A percentile compares a stretch with the other conserved stretches of the same genome.
phyloP scores from a whole-genome alignment of 495 filamentous ascomycete species.

The Pyronema domesticum region DNA sequence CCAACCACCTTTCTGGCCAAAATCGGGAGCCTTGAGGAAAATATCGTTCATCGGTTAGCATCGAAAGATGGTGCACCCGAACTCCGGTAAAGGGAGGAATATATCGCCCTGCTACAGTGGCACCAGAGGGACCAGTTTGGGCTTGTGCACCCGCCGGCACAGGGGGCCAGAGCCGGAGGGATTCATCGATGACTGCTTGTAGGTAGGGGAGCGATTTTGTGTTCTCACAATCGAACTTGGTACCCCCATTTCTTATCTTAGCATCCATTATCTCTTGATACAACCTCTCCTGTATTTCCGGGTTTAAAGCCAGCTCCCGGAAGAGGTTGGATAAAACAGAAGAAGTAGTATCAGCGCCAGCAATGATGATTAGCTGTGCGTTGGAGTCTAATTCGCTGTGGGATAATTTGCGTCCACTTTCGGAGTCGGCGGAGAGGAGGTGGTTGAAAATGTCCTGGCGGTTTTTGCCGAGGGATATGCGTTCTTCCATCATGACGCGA shows the following conservation, averaged over 20 bases:
- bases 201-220: conserved; percentile 4
- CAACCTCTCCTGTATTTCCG: background rate
- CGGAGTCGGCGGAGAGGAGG: conserved; percentile 5
- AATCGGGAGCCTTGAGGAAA: background rate
- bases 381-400: conserved; percentile 10
- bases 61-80: background rate
- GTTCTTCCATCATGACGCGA: conserved; percentile 4
- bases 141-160: conserved; percentile 25
- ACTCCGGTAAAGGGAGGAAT: background rate
- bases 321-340: background rate
- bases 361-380: conserved; percentile 14
- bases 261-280: background rate
- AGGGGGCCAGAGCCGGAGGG: conserved; percentile 26
- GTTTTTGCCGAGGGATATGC: conserved; percentile 8
- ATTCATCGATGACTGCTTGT: conserved; percentile 12
- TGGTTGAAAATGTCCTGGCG: conserved; percentile 12
- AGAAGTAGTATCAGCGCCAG: conserved; percentile 9
- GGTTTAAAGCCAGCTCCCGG: conserved; percentile 2
- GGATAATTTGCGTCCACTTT: conserved; percentile 3
- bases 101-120: background rate
- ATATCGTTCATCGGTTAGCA: conserved; percentile 1
- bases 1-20: background rate
- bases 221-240: background rate
- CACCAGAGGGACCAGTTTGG: background rate
- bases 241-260: no score